Evolutionary conservation across 495 filamentous ascomycete species (phyloP), one percentile per base, ranked within the genome.

Genomic region (Penicillium paxilli): DNA sequence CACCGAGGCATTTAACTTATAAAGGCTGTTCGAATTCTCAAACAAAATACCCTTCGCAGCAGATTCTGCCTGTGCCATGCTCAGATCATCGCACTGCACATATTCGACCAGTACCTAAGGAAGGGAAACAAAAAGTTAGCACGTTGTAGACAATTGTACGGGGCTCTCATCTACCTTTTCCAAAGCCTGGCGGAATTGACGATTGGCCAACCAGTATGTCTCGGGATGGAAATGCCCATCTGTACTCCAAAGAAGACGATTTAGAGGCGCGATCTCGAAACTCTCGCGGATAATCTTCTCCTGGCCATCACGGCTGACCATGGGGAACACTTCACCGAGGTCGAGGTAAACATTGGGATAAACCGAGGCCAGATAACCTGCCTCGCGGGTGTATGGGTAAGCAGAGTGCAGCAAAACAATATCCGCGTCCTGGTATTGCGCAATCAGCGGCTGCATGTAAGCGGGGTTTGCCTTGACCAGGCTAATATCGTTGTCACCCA

Each of bases 271-370:
- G 0, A 94, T 65, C 63, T 96, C 91, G 10, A 96, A 69, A 32
- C 88, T 81, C 69, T 96, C 79, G 28, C 85, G 80, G 6, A 96
- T 49, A 14, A 93, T 81, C 2, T 72, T 74, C 62, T 90, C 87
- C 67, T 96, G 89, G 0, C 88, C 92, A 38, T 92, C 83, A 47
- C 85, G 81, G 60, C 89, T 94, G 22, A 96, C 68, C 69, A 83
- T 87, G 2, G 90, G 91, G 57, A 96, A 96, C 0, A 96, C 87
- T 65, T 92, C 88, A 0, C 92, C 90, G 48, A 96, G 83, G 59
- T 96, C 92, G 10, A 91, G 80, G 66, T 91, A 96, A 8, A 89
- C 88, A 69, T 96, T 92, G 20, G 83, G 78, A 66, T 92, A 96
- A 3, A 89, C 84, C 1, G 79, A 81, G 6, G 92, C 87, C 41